Conservation (phyloP, 2,329 filamentous ascomycete genomes). For the Arthrinium phaeospermum region DNA sequence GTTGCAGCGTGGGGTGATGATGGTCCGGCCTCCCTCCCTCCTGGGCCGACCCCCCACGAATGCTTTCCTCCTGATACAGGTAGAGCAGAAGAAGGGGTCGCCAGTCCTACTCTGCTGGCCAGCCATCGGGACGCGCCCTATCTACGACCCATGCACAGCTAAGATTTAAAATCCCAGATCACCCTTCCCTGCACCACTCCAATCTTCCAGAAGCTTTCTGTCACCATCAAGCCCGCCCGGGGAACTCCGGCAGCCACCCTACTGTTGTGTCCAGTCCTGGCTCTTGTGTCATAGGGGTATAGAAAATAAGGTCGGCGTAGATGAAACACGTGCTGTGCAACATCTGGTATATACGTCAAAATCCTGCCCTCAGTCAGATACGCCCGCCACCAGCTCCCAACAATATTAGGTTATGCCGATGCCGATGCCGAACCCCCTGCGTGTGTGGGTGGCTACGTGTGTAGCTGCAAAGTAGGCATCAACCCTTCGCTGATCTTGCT, state of each 20-base stretch:
- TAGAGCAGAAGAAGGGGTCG: neutral
- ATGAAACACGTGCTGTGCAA: neutral
- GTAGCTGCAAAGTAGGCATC: neutral
- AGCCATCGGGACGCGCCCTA: neutral
- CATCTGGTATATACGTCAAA: neutral
- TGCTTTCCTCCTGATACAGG: neutral
- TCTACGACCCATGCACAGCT: neutral
- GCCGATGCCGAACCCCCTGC: neutral
- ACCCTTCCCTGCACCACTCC: neutral
- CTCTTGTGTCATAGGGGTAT: neutral
- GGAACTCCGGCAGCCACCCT: neutral
- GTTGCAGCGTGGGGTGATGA: neutral
- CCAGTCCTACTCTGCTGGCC: neutral
- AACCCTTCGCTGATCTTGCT: neutral
- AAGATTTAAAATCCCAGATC: neutral
- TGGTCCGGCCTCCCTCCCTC: neutral
- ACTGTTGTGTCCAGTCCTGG: neutral
- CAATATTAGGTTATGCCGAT: neutral
- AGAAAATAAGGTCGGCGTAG: no score
- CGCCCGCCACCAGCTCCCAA: neutral
- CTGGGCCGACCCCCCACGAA: neutral
- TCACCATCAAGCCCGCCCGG: neutral
- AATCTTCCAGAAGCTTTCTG: slow-evolving; percentile 1
- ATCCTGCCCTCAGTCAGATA: neutral
- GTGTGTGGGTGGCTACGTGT: neutral